Base-by-base conservation (phyloP, 1,139 yeast genomes). In the Yamadazyma dushanensis region DNA sequence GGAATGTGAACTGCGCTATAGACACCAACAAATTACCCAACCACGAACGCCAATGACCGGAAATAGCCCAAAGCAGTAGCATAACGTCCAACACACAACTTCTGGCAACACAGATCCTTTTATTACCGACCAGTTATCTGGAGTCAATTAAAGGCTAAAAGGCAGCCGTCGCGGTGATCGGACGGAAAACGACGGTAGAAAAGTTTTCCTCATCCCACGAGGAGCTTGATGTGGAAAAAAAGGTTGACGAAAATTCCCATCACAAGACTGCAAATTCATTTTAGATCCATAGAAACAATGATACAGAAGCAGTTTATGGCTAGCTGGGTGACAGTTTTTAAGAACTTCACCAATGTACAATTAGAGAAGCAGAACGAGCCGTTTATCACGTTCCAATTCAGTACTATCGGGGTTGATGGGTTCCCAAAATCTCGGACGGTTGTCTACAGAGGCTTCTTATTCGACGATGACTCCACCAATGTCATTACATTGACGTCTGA, bases 401-500 rank as follows among this genome's bases (percentile, higher is more conserved):
- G 88, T 35, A 84, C 92, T 10, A 76, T 83, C 27, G 85, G 80
- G 45, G 32, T 49, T 8, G 56, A 62, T 25, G 79, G 78, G n/a
- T 65, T 62, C 51, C 95, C 86, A 11, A 73, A 63, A 47, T 83
- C 75, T 35, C 64, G 95, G 46, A 83, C 94, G 0, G 76, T 87
- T 44, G 78, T 85, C 10, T 78, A 69, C 49, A 71, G 95, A 36
- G 94, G 90, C 10, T 87, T 85, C 61, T 61, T 87, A 31, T 87
- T 86, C 52, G 70, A 78, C 52, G 86, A 85, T 52, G 75, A 73
- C 43, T 69, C 76, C 39, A 80, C 83, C 28, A 87, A 85, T 50
- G 77, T 83, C 8, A 55, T 86, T 37, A 71, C 87, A 3, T 79
- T 83, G 51, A 76, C 84, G 29, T 82, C 95, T 1, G 96, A 87